phyloP scores from a whole-genome alignment of 2,329 filamentous ascomycete species.

The Elsinoe perseae region DNA sequence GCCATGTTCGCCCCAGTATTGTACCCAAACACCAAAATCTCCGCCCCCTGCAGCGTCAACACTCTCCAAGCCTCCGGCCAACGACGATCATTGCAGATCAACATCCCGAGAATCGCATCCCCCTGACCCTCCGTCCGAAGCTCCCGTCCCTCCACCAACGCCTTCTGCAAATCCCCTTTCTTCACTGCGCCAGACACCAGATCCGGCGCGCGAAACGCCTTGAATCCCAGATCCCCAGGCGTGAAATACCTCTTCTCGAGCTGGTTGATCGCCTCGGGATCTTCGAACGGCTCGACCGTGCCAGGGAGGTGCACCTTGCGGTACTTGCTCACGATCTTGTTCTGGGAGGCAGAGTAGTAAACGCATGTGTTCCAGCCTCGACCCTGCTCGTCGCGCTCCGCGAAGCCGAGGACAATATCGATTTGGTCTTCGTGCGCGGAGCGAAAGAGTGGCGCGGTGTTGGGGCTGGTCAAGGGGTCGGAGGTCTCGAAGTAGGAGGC shows the following conservation, averaged over 20 bases:
- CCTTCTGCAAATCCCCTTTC: slow-evolving; percentile 25
- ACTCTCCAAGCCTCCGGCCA: slow-evolving; percentile 49
- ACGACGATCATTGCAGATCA: slow-evolving; percentile 50
- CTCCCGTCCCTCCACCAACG: neutral
- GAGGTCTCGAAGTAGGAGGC: slow-evolving; percentile 46
- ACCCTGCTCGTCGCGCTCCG: slow-evolving; percentile 41
- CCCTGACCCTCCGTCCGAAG: slow-evolving; percentile 28
- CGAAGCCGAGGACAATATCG: slow-evolving; percentile 48
- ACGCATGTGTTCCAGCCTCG: slow-evolving; percentile 45
- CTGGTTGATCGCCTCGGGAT: slow-evolving; percentile 45
- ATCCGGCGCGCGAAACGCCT: slow-evolving; percentile 45
- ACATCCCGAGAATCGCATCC: slow-evolving; percentile 48
- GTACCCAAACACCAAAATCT: slow-evolving; percentile 44
- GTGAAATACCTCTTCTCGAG: slow-evolving; percentile 51
- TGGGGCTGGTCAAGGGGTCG: slow-evolving; percentile 37
- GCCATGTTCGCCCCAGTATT: slow-evolving; percentile 45
- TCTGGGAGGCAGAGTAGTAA: slow-evolving; percentile 43
- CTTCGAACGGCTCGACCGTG: slow-evolving; percentile 43
- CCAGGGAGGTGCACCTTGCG: slow-evolving; percentile 51
- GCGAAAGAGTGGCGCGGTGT: slow-evolving; percentile 44
- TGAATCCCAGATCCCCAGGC: slow-evolving; percentile 47
- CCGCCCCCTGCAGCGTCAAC: slow-evolving; percentile 45
- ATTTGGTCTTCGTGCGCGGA: slow-evolving; percentile 41
- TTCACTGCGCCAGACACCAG: slow-evolving; percentile 36
- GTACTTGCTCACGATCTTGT: slow-evolving; percentile 44